Percentiles rank a stretch among this genome's conserved stretches.
These are phyloP conservation scores for Nicotiana knightiana DNA, from an alignment of 257 asterid genomes.

Conservation along the genomic window DNA sequence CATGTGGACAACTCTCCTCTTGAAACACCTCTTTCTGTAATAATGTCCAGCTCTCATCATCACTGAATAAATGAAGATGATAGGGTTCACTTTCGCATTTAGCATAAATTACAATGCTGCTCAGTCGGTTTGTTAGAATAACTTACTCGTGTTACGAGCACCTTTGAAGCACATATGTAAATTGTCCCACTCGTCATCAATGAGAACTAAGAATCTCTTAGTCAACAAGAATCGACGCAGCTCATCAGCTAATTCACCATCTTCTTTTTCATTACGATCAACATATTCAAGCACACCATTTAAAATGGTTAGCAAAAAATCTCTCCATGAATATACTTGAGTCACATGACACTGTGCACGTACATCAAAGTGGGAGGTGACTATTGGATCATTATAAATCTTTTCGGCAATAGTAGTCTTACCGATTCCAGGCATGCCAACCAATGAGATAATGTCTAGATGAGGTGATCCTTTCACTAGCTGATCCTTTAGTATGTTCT, in stretches of 20 bases:
- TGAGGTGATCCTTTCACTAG: conserved; percentile 1
- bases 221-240: not conserved
- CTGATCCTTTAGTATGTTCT: not conserved
- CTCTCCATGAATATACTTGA: conserved; percentile 10
- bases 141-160: not conserved
- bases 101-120: not conserved
- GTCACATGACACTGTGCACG: conserved; percentile 10
- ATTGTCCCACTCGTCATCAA: conserved; percentile 6
- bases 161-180: not conserved
- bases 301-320: not conserved
- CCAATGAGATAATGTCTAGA: not conserved
- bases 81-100: conserved; percentile 4
- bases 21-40: not conserved
- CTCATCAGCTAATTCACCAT: not conserved
- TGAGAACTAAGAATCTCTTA: not conserved
- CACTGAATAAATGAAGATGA: conserved; percentile 6
- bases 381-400: not conserved
- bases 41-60: conserved; percentile 5
- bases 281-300: not conserved
- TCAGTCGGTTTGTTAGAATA: not conserved
- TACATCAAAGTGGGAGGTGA: not conserved
- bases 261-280: conserved; percentile 9
- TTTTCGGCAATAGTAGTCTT: not conserved
- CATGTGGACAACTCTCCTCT: conserved; percentile 2
- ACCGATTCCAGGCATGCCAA: conserved; percentile 9